Evolutionary conservation across 805 yeast species (phyloP).

Genomic region (Priceomyces fermenticarens): DNA sequence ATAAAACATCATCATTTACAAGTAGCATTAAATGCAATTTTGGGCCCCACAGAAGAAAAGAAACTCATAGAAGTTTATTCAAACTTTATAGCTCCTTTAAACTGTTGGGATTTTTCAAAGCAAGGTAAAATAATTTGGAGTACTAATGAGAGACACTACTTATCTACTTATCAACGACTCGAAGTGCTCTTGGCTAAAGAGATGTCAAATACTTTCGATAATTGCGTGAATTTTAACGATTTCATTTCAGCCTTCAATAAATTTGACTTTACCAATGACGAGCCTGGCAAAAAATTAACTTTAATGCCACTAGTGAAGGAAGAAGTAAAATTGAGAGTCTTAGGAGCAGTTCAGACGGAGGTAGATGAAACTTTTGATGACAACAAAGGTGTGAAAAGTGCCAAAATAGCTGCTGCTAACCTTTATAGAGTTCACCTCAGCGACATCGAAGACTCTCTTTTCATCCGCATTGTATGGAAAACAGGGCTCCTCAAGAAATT

Average conservation of each 20-base stretch:
- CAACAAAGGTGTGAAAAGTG: slow-evolving; percentile 1
- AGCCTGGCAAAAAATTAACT: slow-evolving; percentile 8
- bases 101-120: slow-evolving; percentile 30
- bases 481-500: slow-evolving; percentile 18
- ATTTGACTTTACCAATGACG: slow-evolving; percentile 10
- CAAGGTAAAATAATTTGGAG: slow-evolving; percentile 29
- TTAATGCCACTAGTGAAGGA: slow-evolving; percentile 31
- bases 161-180: slow-evolving; percentile 15
- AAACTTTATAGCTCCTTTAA: slow-evolving; percentile 23
- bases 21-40: slow-evolving; percentile 24
- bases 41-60: slow-evolving; percentile 8
- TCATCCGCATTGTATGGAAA: slow-evolving; percentile 14
- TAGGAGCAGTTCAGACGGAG: slow-evolving; percentile 27
- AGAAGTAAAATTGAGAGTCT: slow-evolving; percentile 29
- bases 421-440: not conserved
- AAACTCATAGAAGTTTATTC: slow-evolving; percentile 26
- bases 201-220: slow-evolving; percentile 23
- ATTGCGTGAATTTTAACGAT: slow-evolving; percentile 25
- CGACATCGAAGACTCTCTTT: slow-evolving; percentile 1
- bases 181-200: slow-evolving; percentile 18
- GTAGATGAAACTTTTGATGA: slow-evolving; percentile 15
- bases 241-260: slow-evolving; percentile 22
- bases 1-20: slow-evolving; percentile 50
- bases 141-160: slow-evolving; percentile 25
- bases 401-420: not conserved